Percentiles rank a stretch among this genome's conserved stretches.
These are phyloP conservation scores for Musa beccarii DNA, from an alignment of 176 grass and related monocot species.

Conservation along the genomic window DNA sequence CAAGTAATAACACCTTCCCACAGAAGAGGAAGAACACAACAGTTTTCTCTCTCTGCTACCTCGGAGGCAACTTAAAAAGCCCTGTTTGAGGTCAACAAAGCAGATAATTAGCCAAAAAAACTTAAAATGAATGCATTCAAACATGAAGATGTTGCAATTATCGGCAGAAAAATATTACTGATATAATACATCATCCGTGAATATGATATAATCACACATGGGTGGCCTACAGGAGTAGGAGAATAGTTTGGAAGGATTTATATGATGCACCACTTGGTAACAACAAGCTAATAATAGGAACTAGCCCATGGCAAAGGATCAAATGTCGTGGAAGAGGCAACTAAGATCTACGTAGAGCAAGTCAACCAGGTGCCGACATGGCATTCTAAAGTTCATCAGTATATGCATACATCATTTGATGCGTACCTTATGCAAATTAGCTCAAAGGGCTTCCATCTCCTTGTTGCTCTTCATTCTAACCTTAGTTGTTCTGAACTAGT, in stretches of 20 bases:
- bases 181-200: not conserved
- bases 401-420: not conserved
- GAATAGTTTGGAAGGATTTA: not conserved
- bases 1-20: too few relatives aligned
- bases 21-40: too few relatives aligned
- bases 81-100: too few relatives aligned
- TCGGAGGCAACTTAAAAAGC: too few relatives aligned
- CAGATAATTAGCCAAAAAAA: too few relatives aligned
- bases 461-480: not conserved
- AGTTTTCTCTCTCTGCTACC: too few relatives aligned
- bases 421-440: not conserved
- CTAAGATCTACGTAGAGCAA: not conserved
- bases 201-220: not conserved
- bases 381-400: not conserved
- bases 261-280: not conserved
- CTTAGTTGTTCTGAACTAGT: slow-evolving; percentile 44
- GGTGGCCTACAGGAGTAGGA: not conserved
- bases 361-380: not conserved
- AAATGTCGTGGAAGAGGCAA: not conserved
- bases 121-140: too few relatives aligned
- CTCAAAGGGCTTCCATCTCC: not conserved
- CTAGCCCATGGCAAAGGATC: not conserved
- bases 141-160: too few relatives aligned
- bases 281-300: not conserved
- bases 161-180: not conserved